Conservation (phyloP, 805 yeast species). For the Ogataea paradorogensis region DNA sequence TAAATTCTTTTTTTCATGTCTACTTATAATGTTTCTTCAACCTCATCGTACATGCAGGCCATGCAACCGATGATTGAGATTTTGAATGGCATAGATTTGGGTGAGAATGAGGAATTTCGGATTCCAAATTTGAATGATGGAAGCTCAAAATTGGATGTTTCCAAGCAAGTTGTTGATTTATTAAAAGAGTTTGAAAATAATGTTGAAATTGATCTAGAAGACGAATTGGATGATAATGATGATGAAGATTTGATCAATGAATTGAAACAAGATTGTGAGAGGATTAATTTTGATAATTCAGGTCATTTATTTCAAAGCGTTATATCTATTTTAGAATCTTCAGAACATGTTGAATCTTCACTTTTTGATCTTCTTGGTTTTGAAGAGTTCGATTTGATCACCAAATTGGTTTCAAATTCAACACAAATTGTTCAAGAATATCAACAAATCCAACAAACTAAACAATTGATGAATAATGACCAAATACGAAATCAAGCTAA, state of each 20-base stretch:
- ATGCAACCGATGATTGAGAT: slow-evolving; percentile 67
- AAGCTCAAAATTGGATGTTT: slow-evolving; percentile 23
- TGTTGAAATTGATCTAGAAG: slow-evolving; percentile 17
- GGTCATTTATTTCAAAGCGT: slow-evolving; percentile 22
- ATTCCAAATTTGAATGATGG: background rate
- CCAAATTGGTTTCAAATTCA: slow-evolving; percentile 53
- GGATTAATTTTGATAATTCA: slow-evolving; percentile 27
- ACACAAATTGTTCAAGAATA: slow-evolving; percentile 28
- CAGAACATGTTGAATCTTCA: slow-evolving; percentile 64
- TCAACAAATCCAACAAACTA: slow-evolving; percentile 4
- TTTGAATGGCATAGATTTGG: slow-evolving; percentile 29
- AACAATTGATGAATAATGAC: slow-evolving; percentile 45
- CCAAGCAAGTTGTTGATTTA: slow-evolving; percentile 25
- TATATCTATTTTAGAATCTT: slow-evolving; percentile 33
- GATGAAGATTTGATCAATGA: slow-evolving; percentile 18
- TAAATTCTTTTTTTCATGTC: slow-evolving; percentile 36
- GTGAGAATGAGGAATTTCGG: slow-evolving; percentile 29
- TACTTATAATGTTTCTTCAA: slow-evolving; percentile 56
- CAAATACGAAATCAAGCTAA: slow-evolving; percentile 54
- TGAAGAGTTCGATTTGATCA: slow-evolving; percentile 78
- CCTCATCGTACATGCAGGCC: slow-evolving; percentile 75
- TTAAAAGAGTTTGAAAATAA: slow-evolving; percentile 32
- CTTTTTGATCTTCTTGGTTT: slow-evolving; percentile 81
- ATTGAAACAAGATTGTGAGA: slow-evolving; percentile 22
- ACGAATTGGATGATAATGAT: slow-evolving; percentile 9